Base-by-base conservation (phyloP, 352 stramenopile genomes). In the Phytopythium mirpurense region DNA sequence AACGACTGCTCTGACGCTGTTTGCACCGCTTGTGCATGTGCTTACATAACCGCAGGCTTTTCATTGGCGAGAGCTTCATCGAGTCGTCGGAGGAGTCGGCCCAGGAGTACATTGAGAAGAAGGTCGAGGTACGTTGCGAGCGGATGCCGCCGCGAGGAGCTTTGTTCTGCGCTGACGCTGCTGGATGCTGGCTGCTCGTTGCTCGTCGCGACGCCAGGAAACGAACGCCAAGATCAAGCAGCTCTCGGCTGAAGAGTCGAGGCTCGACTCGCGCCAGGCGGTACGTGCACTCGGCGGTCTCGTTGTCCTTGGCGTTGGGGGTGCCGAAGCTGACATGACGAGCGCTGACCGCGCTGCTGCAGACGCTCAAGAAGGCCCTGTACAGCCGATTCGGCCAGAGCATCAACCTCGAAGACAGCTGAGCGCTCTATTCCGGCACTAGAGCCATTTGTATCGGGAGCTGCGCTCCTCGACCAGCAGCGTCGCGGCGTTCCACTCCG, bases 361-460 rank as follows among this genome's bases (percentile, higher is more conserved):
- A 82, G 60, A 69, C 65, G 32, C 65, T 98, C 40, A 98, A 99
- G 72, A 97, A 96, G 65, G 62, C 90, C 47, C 75, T 99, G 43
- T 99, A 99, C 78, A 78, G 76, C 35, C 80, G 96, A 62, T 99
- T 99, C 67, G 96, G 96, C 40, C 88, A 95, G 56, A 97, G 81
- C 57, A 99, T 99, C 57, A 98, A 99, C 72, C 71, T 99, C 34
- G 96, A 98, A 78, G 94, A 93, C 60, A 95, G 85, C 66, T 95
- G 86, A 49, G 43, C 29, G 29, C 5, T 36, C 15, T 21, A 35
- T 23, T 42, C 5, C 36, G 18, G 36, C 19, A 24, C 19, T 18
- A 42, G 36, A 24, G 57, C 74, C 74, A 86, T 45, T 77, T 78
- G 70, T 83, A 88, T 31, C 78, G 72, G 26, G 69, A 72, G 41